Evolutionary conservation across 2,329 filamentous ascomycete species (phyloP).

Genomic region (Fusarium nelsonii): DNA sequence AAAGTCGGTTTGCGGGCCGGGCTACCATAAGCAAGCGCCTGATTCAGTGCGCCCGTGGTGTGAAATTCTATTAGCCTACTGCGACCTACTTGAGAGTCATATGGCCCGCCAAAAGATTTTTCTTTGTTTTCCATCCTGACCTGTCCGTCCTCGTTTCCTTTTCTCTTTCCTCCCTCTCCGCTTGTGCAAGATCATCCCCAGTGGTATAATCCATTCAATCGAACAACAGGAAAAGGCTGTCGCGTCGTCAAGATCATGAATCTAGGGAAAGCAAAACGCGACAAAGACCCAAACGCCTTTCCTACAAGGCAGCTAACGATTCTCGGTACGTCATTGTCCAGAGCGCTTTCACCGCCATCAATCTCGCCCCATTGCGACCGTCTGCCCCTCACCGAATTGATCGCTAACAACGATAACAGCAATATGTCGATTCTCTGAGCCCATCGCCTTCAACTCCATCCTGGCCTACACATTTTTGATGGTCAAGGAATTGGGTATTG

Average conservation of each 20-base stretch:
- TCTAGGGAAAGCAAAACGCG: conserved; percentile 17
- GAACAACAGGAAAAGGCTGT: background rate
- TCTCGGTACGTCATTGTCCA: conserved; percentile 24
- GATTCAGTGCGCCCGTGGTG: conserved; percentile 18
- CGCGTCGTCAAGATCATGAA: conserved; percentile 24
- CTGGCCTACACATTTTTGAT: conserved; percentile 91
- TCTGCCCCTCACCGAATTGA: background rate
- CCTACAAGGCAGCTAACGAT: conserved; percentile 32
- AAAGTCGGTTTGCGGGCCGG: conserved; percentile 31
- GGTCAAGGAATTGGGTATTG: conserved; percentile 82
- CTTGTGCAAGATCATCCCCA: background rate
- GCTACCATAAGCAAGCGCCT: conserved; percentile 18
- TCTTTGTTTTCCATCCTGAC: background rate
- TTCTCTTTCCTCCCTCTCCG: background rate
- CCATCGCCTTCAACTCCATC: conserved; percentile 93
- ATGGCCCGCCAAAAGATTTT: conserved; percentile 30
- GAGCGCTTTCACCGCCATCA: conserved; percentile 12
- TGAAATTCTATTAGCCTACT: conserved; percentile 20
- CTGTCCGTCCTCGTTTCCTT: background rate
- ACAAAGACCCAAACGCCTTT: conserved; percentile 30
- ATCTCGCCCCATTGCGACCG: background rate
- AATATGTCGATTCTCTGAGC: conserved; percentile 73
- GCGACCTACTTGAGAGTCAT: conserved; percentile 27
- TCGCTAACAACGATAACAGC: conserved; percentile 28
- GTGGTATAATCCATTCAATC: background rate